These are phyloP conservation scores for Plasmopara muralis DNA, from an alignment of 352 stramenopile genomes.

Conservation along the genomic window DNA sequence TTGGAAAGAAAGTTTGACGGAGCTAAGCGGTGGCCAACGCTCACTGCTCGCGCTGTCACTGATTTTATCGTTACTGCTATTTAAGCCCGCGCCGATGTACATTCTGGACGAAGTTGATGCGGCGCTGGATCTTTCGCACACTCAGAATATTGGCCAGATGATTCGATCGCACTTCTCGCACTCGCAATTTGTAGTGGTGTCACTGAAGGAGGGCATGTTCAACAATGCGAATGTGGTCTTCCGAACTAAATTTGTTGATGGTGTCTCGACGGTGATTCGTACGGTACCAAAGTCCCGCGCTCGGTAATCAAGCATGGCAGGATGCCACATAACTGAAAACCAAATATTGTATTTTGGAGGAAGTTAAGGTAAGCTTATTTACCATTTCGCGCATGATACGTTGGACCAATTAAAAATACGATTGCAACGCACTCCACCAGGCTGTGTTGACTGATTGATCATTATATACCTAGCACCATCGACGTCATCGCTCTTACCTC, in stretches of 20 bases:
- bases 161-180: conserved; percentile 98
- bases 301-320: conserved; percentile 11
- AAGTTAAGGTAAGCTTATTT: too few relatives aligned
- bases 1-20: conserved; percentile 99
- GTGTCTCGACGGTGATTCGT: conserved; percentile 97
- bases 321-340: neutral
- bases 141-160: conserved; percentile 99
- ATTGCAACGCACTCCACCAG: too few relatives aligned
- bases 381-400: too few relatives aligned
- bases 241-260: conserved; percentile 99
- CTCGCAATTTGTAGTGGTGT: conserved; percentile 99
- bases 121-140: conserved; percentile 98
- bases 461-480: too few relatives aligned
- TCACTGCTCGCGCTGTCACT: conserved; percentile 99
- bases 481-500: too few relatives aligned
- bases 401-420: too few relatives aligned
- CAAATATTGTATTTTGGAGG: neutral
- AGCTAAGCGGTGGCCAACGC: conserved; percentile 97
- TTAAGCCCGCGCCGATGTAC: conserved; percentile 99
- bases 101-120: conserved; percentile 99
- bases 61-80: conserved; percentile 97
- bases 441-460: too few relatives aligned
- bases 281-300: conserved; percentile 76
- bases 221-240: conserved; percentile 99
- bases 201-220: conserved; percentile 99